Evolutionary conservation across 2,329 filamentous ascomycete species (phyloP), one percentile per base, ranked within the genome.

Genomic region (Nectriaceae sp.): DNA sequence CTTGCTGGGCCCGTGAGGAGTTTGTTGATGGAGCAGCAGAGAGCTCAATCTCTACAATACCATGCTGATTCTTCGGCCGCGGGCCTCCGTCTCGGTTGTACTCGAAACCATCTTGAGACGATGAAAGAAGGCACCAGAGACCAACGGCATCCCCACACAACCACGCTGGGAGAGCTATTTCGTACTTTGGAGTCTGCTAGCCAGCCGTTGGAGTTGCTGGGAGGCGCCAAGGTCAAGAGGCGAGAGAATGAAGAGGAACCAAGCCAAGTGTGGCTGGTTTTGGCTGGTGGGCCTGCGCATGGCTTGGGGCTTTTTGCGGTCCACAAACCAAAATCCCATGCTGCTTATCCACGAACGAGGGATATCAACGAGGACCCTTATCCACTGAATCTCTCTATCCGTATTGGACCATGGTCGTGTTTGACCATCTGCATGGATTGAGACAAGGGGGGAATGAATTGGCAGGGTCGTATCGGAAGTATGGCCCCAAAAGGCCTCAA

Each of bases 371-470:
- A 19, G 13, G 13, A n/a, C 8, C 33, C 33, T 6, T 21, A 20
- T 21, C 5, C 37, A 37, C 19, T 39, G 18, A 8, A 39, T 21
- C 18, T 39, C 19, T 39, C 33, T 39, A 39, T 36, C 37, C 18
- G 18, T 31, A 48, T 44, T 45, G 38, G 49, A 42, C 45, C 33
- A 44, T 43, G 24, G 39, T 31, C 39, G 36, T 46, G 46, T 52
- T 49, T 52, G 46, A 49, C 46, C 46, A 49, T 52, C 46, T 52
- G 49, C 46, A 52, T 47, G 42, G 42, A 31, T 33, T 40, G 38
- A 22, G 50, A 22, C 46, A 39, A 44, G 20, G 49, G 49, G 41
- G 42, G 26, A 31, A 46, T 8, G 19, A 21, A 39, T 39, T 11
- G 5, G 37, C 19, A 20, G 20, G 16, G 37, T 39, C n/a, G 37